A percentile compares a stretch with the other conserved stretches of the same genome.
Evolutionary conservation across 352 stramenopile species (phyloP).

Genomic region (Phytophthora uliginosa): DNA sequence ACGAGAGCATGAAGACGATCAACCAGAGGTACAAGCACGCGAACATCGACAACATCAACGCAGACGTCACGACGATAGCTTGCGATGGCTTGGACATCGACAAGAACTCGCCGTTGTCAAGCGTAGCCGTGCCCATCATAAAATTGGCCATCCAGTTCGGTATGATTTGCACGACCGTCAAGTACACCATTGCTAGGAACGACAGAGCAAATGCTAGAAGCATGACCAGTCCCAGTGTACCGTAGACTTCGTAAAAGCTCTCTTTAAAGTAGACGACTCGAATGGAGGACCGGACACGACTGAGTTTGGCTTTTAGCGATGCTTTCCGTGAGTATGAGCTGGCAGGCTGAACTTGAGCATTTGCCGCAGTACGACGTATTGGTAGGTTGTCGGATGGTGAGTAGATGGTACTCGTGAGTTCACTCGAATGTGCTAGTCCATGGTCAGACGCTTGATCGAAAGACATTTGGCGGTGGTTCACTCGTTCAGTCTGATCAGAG

Average conservation of each 20-base stretch:
- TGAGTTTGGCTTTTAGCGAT: conserved; percentile 16
- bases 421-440: conserved; percentile 4
- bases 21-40: conserved; percentile 44
- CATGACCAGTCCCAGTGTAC: conserved; percentile 51
- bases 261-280: conserved; percentile 35
- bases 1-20: conserved; percentile 48
- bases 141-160: conserved; percentile 53
- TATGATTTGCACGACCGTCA: conserved; percentile 56
- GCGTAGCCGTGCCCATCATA: conserved; percentile 49
- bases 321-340: not conserved
- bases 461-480: conserved; percentile 17
- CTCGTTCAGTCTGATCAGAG: not conserved
- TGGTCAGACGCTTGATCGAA: conserved; percentile 10
- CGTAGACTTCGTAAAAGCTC: conserved; percentile 62
- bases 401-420: conserved; percentile 11
- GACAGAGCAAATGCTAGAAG: conserved; percentile 46
- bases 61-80: conserved; percentile 40
- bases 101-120: conserved; percentile 63
- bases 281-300: conserved; percentile 9
- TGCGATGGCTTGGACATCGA: conserved; percentile 44
- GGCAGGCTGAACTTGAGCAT: conserved; percentile 20
- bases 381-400: not conserved
- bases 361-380: not conserved
- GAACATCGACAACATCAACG: conserved; percentile 42
- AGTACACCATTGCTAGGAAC: conserved; percentile 40